These are phyloP conservation scores for Salix dunnii DNA, from an alignment of 345 rosid genomes.

Conservation along the genomic window DNA sequence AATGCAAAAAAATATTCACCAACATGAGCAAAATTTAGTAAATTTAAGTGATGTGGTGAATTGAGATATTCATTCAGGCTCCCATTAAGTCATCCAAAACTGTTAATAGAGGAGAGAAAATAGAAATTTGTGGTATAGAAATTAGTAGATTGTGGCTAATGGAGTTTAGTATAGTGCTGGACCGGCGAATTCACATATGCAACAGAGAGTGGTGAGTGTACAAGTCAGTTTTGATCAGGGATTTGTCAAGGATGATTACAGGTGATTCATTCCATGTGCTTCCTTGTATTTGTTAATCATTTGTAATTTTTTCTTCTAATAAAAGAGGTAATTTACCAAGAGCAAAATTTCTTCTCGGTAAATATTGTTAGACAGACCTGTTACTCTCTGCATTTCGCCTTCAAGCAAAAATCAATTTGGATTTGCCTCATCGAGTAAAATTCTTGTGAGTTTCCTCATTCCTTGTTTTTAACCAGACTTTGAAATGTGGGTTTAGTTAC, in stretches of 20 bases:
- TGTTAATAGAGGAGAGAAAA: neutral
- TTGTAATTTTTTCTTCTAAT: neutral
- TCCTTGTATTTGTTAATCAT: neutral
- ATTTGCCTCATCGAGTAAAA: neutral
- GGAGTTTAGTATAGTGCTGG: neutral
- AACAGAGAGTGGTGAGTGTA: neutral
- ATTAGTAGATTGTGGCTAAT: neutral
- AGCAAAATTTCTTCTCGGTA: neutral
- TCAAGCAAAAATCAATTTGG: neutral
- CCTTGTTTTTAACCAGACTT: too few relatives aligned
- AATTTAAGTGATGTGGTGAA: neutral
- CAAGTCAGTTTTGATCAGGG: neutral
- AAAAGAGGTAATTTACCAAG: too few relatives aligned
- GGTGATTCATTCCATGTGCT: neutral
- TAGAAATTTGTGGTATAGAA: neutral
- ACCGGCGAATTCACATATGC: neutral
- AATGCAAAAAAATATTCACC: conserved; percentile 3
- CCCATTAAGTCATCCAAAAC: neutral
- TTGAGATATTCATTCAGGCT: neutral
- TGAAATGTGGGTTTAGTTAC: too few relatives aligned
- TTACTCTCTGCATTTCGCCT: neutral
- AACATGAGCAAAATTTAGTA: neutral
- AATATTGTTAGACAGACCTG: neutral
- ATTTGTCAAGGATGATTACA: neutral
- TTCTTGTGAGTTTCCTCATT: neutral